Percentiles rank a stretch among this genome's conserved stretches.
Evolutionary conservation across 441 rosid species (phyloP).

Genomic region (Gossypium davidsonii): DNA sequence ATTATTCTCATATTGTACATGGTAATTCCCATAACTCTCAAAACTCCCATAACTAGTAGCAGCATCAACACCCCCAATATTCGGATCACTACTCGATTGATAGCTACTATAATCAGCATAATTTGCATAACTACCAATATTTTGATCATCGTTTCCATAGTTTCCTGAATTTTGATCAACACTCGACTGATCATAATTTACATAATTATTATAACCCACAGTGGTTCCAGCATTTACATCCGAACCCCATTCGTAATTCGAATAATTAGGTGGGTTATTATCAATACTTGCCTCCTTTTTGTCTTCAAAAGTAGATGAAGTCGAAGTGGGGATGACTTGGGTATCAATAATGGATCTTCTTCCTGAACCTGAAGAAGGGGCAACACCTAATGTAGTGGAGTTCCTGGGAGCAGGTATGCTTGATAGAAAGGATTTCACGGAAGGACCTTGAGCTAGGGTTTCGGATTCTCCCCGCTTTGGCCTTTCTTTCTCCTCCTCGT

Average conservation of each 20-base stretch:
- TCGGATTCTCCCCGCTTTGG: constrained; percentile 36
- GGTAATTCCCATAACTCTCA: constrained; percentile 27
- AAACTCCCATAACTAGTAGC: constrained; percentile 24
- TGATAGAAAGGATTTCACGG: constrained; percentile 63
- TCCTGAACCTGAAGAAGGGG: constrained; percentile 49
- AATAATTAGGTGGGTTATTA: constrained; percentile 21
- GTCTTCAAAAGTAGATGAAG: constrained; percentile 11
- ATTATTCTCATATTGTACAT: constrained; percentile 28
- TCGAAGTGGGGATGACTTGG: constrained; percentile 25
- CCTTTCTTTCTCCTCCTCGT: constrained; percentile 40
- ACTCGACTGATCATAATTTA: constrained; percentile 1
- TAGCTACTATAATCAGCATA: constrained; percentile 23
- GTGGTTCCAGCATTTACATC: constrained; percentile 17
- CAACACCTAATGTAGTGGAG: constrained; percentile 56
- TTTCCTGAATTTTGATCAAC: constrained; percentile 18
- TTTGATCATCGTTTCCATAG: constrained; percentile 24
- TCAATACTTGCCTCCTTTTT: constrained; percentile 21
- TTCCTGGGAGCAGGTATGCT: constrained; percentile 69
- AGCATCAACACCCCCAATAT: constrained; percentile 19
- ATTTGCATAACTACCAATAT: constrained; percentile 19
- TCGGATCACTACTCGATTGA: constrained; percentile 19
- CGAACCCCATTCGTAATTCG: constrained; percentile 18
- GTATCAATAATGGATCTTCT: constrained; percentile 61
- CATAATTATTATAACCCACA: neutral
- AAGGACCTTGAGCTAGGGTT: constrained; percentile 22